phyloP scores from a whole-genome alignment of 2,329 filamentous ascomycete species.

The Aureobasidium sp. region DNA sequence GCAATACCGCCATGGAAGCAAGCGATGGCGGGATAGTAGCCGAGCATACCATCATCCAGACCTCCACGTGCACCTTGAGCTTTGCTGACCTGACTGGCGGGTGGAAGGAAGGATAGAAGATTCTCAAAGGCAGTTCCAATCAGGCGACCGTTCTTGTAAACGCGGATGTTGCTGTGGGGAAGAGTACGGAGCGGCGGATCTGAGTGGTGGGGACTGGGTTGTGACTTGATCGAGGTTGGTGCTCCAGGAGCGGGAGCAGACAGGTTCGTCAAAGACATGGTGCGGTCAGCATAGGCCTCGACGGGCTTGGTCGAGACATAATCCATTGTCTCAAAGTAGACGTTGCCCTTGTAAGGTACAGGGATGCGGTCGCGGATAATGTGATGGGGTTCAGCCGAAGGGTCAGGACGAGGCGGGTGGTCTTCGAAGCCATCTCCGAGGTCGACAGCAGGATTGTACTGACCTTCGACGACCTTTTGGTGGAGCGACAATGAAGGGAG shows the following conservation, averaged over 20 bases:
- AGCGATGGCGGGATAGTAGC: conserved; percentile 90
- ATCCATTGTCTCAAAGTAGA: conserved; percentile 89
- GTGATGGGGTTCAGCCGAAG: conserved; percentile 51
- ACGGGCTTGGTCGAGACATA: conserved; percentile 82
- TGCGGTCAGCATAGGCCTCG: conserved; percentile 52
- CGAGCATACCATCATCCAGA: conserved; percentile 87
- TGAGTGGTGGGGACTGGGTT: conserved; percentile 65
- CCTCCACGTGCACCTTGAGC: conserved; percentile 73
- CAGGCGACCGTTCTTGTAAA: conserved; percentile 85
- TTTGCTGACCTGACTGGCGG: conserved; percentile 65
- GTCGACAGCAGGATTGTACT: conserved; percentile 81
- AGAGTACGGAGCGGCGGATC: conserved; percentile 72
- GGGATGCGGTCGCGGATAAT: conserved; percentile 92
- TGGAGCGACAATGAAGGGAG: conserved; percentile 80
- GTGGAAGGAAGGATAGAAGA: conserved; percentile 82
- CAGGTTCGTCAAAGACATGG: conserved; percentile 51
- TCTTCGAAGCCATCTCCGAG: conserved; percentile 45
- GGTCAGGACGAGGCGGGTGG: conserved; percentile 22
- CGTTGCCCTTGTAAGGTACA: conserved; percentile 85
- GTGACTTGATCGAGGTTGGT: conserved; percentile 38
- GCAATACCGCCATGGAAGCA: conserved; percentile 86
- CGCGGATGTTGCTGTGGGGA: conserved; percentile 73
- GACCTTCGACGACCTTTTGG: conserved; percentile 75
- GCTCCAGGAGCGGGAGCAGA: conserved; percentile 46
- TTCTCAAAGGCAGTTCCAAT: conserved; percentile 85